Evolutionary conservation across 495 filamentous ascomycete species (phyloP).

Genomic region (Xylaria palmicola): DNA sequence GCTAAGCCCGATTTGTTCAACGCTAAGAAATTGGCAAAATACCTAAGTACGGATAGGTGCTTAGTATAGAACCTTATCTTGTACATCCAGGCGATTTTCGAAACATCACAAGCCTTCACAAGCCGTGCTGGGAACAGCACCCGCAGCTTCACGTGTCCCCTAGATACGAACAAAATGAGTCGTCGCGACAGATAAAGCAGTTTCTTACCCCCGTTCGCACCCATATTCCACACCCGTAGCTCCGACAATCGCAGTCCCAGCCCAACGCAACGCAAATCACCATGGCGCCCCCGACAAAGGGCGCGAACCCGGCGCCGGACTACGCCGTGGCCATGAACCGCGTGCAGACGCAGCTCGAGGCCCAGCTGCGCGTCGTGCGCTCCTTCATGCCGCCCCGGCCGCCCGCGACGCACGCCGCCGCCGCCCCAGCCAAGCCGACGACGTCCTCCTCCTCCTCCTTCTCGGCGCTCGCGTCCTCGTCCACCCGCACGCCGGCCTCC

Average conservation of each 20-base stretch:
- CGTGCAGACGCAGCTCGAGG: conserved; percentile 31
- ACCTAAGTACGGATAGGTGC: no score
- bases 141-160: not conserved
- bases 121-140: not conserved
- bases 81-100: not conserved
- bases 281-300: conserved; percentile 28
- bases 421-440: conserved; percentile 20
- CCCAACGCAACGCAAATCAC: not conserved
- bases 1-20: no score
- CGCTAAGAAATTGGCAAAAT: no score
- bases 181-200: not conserved
- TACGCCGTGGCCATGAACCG: conserved; percentile 37
- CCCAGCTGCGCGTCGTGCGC: conserved; percentile 21
- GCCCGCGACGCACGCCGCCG: conserved; percentile 5
- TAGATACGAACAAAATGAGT: not conserved
- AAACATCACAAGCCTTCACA: not conserved
- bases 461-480: conserved; percentile 31
- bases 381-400: conserved; percentile 19
- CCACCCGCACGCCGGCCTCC: not conserved
- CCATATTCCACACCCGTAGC: not conserved
- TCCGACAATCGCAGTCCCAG: not conserved
- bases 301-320: conserved; percentile 33
- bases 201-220: no score
- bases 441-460: no score
- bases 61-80: not conserved